Percentiles rank a stretch among this genome's conserved stretches.
Evolutionary conservation across 805 yeast species (phyloP).

Genomic region (Lipomyces kockii): DNA sequence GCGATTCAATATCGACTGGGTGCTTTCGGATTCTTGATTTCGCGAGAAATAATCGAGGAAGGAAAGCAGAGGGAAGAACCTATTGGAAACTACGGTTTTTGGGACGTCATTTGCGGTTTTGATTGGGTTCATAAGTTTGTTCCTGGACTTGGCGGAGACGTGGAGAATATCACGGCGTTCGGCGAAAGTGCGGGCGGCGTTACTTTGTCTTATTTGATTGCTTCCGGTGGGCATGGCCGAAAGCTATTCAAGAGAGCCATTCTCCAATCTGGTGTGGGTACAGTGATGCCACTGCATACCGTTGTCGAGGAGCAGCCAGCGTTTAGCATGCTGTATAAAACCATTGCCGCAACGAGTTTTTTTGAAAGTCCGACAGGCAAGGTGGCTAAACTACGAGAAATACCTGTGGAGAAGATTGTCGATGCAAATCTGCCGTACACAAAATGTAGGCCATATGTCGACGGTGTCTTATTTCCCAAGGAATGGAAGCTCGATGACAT

Average conservation of each 20-base stretch:
- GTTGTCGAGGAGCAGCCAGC: constrained; percentile 18
- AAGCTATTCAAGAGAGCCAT: constrained; percentile 23
- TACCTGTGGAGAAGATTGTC: constrained; percentile 10
- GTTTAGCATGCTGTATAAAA: constrained; percentile 7
- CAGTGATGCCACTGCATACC: too few species aligned
- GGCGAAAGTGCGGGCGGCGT: constrained; percentile 52
- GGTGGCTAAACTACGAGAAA: background rate
- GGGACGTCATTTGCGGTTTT: constrained; percentile 46
- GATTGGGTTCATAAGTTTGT: constrained; percentile 52
- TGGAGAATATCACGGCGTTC: constrained; percentile 48
- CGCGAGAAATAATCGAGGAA: constrained; percentile 48
- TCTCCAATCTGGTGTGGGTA: constrained; percentile 16
- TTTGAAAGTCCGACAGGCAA: too few species aligned
- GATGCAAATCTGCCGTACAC: background rate
- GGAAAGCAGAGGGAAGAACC: constrained; percentile 36
- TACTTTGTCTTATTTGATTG: constrained; percentile 5
- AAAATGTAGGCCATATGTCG: background rate
- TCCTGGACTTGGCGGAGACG: constrained; percentile 51
- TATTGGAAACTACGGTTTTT: constrained; percentile 48
- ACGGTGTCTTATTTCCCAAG: constrained; percentile 16
- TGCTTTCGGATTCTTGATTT: constrained; percentile 50
- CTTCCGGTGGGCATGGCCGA: background rate
- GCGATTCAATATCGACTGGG: constrained; percentile 50
- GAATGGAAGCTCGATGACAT: constrained; percentile 13
- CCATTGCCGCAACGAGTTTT: too few species aligned